Conservation (phyloP, 108 stramenopile species). For the Mayamaea pseudoterrestris region DNA sequence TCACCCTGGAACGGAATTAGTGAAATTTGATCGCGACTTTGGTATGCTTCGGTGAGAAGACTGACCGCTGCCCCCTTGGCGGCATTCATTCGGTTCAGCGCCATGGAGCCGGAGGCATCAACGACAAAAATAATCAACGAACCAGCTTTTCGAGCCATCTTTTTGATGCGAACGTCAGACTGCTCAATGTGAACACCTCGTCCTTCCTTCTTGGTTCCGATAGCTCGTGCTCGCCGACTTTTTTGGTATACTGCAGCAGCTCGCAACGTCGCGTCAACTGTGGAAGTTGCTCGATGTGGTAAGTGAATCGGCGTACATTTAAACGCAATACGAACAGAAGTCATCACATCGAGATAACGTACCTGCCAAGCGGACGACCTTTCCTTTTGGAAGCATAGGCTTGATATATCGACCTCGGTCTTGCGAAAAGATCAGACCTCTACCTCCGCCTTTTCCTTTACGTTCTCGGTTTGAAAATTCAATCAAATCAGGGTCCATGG, state of each 20-base stretch:
- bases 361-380: constrained; percentile 73
- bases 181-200: constrained; percentile 85
- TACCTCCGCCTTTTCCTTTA: constrained; percentile 88
- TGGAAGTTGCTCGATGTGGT: constrained; percentile 1
- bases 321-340: background rate
- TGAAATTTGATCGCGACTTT: constrained; percentile 91
- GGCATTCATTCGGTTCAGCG: constrained; percentile 96
- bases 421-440: constrained; percentile 91
- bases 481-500: constrained; percentile 94
- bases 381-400: constrained; percentile 93
- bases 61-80: constrained; percentile 95
- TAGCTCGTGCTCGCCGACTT: constrained; percentile 57
- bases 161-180: constrained; percentile 85
- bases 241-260: constrained; percentile 93
- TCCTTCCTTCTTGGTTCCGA: constrained; percentile 63
- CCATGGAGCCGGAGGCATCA: constrained; percentile 95
- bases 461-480: constrained; percentile 69
- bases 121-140: constrained; percentile 93
- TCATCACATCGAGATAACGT: constrained; percentile 7
- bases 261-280: constrained; percentile 91
- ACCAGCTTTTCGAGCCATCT: constrained; percentile 95
- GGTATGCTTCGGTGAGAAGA: constrained; percentile 92
- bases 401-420: constrained; percentile 96
- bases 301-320: background rate
- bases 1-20: constrained; percentile 96